Evolutionary conservation across 106 monocot genomes (phyloP).

Genomic region (Gastrodia elata): DNA sequence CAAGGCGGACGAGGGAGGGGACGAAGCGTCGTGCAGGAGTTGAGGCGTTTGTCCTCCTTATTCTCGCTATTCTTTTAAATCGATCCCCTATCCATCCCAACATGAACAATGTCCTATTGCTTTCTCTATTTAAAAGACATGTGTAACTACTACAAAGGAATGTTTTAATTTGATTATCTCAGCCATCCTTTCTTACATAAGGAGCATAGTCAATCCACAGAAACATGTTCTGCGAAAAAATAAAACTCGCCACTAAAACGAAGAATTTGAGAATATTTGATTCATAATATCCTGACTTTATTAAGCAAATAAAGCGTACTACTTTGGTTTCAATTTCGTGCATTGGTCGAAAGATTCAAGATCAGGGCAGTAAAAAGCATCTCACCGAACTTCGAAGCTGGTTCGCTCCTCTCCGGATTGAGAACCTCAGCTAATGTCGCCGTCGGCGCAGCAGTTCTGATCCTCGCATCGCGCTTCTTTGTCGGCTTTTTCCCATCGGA

Average conservation of each 20-base stretch:
- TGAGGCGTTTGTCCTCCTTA: background rate
- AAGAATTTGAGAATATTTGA: too few species aligned
- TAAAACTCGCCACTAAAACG: too few species aligned
- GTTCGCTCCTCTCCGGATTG: background rate
- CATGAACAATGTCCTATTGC: background rate
- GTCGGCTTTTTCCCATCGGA: slow-evolving; percentile 6
- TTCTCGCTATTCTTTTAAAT: background rate
- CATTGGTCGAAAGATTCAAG: background rate
- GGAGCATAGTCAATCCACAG: too few species aligned
- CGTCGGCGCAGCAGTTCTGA: background rate
- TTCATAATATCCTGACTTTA: too few species aligned
- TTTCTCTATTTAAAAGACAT: background rate
- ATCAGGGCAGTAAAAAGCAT: background rate
- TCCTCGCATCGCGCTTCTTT: slow-evolving; percentile 11
- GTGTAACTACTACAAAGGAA: too few species aligned
- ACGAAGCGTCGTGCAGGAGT: too few species aligned
- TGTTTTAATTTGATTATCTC: too few species aligned
- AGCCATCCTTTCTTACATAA: too few species aligned
- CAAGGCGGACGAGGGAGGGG: too few species aligned
- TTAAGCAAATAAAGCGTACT: too few species aligned
- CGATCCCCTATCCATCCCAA: background rate
- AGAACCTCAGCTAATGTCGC: background rate
- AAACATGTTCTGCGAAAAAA: too few species aligned
- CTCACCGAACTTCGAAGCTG: background rate
- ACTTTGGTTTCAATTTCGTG: too few species aligned